A percentile compares a stretch with the other conserved stretches of the same genome.
Conservation (phyloP, 2,329 filamentous ascomycete genomes). For the Hypomyces perniciosus region DNA sequence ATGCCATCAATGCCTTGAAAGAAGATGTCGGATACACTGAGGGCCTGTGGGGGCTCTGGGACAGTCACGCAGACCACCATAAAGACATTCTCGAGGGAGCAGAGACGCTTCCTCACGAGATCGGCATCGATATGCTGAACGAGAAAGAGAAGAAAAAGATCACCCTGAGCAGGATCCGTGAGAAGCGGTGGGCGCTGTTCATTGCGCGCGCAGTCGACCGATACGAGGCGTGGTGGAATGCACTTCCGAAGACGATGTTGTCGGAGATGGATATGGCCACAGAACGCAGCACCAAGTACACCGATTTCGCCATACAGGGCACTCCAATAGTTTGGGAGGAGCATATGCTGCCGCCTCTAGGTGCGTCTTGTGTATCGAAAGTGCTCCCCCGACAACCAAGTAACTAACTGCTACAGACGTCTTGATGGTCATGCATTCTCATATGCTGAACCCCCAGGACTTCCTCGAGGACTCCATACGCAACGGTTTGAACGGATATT, state of each 20-base stretch:
- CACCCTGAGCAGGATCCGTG: constrained; percentile 48
- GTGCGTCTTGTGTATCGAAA: constrained; percentile 26
- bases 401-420: constrained; percentile 45
- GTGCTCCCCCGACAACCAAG: neutral
- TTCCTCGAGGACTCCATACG: constrained; percentile 70
- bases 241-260: constrained; percentile 26
- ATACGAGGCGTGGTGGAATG: constrained; percentile 61
- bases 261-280: constrained; percentile 31
- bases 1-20: constrained; percentile 60
- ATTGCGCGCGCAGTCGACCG: constrained; percentile 62
- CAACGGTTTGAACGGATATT: constrained; percentile 46
- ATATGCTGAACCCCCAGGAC: constrained; percentile 69
- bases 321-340: constrained; percentile 29
- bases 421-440: constrained; percentile 73
- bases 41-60: constrained; percentile 59
- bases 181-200: constrained; percentile 70
- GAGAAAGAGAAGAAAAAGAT: constrained; percentile 23
- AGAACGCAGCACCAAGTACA: constrained; percentile 21
- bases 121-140: constrained; percentile 18
- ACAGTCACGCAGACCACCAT: constrained; percentile 33
- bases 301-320: constrained; percentile 24
- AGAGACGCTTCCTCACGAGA: constrained; percentile 8
- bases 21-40: constrained; percentile 63
- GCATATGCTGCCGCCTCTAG: constrained; percentile 51
- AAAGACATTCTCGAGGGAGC: neutral